Conservation (phyloP, 192 early-diverging fungal species). For the Coemansia brasiliensis region DNA sequence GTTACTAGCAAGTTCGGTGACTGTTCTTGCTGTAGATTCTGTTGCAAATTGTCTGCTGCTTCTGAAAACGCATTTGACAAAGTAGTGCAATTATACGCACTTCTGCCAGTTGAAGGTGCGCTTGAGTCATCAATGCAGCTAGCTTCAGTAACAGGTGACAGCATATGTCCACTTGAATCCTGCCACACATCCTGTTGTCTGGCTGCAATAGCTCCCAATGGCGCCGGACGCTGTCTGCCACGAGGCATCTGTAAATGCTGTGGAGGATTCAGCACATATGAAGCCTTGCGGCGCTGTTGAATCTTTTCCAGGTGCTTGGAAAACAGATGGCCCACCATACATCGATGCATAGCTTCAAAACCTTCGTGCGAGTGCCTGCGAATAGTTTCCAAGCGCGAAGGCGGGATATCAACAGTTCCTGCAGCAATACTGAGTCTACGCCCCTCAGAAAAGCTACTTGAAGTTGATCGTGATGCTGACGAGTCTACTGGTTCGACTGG, state of each 20-base stretch:
- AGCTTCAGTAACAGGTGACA: constrained; percentile 10
- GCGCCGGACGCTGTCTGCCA: constrained; percentile 6
- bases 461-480: constrained; percentile 17
- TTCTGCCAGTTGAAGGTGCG: constrained; percentile 2
- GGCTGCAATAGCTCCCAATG: not conserved
- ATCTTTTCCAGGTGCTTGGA: constrained; percentile 51
- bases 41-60: not conserved
- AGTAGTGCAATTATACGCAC: not conserved
- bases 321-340: constrained; percentile 49
- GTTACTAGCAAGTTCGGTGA: not conserved
- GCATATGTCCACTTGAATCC: not conserved
- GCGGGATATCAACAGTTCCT: constrained; percentile 54
- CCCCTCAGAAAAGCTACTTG: constrained; percentile 27
- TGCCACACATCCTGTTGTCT: not conserved
- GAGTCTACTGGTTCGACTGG: constrained; percentile 18
- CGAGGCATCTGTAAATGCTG: constrained; percentile 7
- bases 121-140: not conserved
- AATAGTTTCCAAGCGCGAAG: constrained; percentile 41
- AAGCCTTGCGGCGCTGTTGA: constrained; percentile 47
- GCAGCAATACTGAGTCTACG: constrained; percentile 53
- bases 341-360: constrained; percentile 47
- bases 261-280: constrained; percentile 26
- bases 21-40: not conserved
- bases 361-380: constrained; percentile 51
- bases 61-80: not conserved